Conservation (phyloP, 1,284 basidiomycete genomes). For the Sanghuangporus weigelae region DNA sequence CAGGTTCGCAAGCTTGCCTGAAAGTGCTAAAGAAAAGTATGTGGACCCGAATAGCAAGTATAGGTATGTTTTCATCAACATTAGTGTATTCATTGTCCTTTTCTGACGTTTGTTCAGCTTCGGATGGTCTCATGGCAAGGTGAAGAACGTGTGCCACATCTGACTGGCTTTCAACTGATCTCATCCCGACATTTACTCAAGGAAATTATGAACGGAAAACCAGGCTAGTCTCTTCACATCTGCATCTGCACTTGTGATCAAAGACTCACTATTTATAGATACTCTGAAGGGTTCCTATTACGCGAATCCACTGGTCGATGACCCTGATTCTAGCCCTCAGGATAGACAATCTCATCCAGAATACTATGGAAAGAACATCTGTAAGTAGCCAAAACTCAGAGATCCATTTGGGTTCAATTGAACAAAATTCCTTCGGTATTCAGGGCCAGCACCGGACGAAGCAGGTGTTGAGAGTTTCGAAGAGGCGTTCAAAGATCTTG, state of each 20-base stretch:
- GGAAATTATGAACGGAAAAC: constrained; percentile 94
- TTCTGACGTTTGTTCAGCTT: constrained; percentile 47
- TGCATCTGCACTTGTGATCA: constrained; percentile 9
- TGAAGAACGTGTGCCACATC: constrained; percentile 24
- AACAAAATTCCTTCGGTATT: not conserved
- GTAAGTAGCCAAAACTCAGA: constrained; percentile 32
- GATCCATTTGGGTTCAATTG: not conserved
- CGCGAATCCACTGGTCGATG: constrained; percentile 77
- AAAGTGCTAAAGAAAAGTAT: constrained; percentile 61
- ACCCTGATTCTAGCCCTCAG: constrained; percentile 49
- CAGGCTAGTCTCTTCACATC: constrained; percentile 39
- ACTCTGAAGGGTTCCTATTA: constrained; percentile 88
- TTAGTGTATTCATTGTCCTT: not conserved
- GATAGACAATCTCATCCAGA: constrained; percentile 61
- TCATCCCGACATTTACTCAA: constrained; percentile 23
- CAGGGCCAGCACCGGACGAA: constrained; percentile 68
- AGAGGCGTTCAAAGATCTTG: constrained; percentile 79
- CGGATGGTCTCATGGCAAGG: constrained; percentile 93
- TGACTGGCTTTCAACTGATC: not conserved
- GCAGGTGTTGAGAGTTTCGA: constrained; percentile 71
- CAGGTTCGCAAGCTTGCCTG: constrained; percentile 67
- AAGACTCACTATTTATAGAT: constrained; percentile 41
- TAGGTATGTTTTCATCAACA: constrained; percentile 42
- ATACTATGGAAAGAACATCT: constrained; percentile 76
- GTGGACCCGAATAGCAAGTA: constrained; percentile 63